These are phyloP conservation scores for Pichia occidentalis DNA, from an alignment of 805 yeast species.

Conservation along the genomic window DNA sequence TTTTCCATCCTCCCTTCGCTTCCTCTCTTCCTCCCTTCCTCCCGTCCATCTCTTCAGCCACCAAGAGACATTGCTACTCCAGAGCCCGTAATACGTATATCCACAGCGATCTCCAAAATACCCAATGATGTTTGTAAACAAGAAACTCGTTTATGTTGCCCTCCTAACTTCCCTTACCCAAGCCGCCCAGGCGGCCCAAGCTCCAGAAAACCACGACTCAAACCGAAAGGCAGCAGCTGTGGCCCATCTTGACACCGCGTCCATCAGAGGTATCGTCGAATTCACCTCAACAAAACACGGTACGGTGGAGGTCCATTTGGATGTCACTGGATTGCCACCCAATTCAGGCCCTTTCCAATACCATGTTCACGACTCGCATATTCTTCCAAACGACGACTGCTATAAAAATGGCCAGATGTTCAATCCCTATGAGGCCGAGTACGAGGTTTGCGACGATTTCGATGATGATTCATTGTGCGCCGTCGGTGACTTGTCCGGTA, in stretches of 20 bases:
- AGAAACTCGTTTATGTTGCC: background rate
- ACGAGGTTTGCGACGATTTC: slow-evolving; percentile 41
- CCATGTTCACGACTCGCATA: slow-evolving; percentile 57
- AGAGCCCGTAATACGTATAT: background rate
- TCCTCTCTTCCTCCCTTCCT: background rate
- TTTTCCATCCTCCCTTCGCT: background rate
- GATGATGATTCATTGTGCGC: slow-evolving; percentile 53
- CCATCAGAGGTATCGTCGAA: slow-evolving; percentile 46
- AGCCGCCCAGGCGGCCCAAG: slow-evolving; percentile 25
- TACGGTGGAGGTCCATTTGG: slow-evolving; percentile 59
- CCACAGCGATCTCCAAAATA: too few relatives aligned
- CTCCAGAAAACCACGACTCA: slow-evolving; percentile 45
- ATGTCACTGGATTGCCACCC: slow-evolving; percentile 61
- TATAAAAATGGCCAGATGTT: slow-evolving; percentile 51
- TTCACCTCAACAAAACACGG: slow-evolving; percentile 48
- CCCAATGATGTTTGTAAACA: slow-evolving; percentile 18
- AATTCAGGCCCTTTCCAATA: slow-evolving; percentile 63
- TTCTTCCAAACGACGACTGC: slow-evolving; percentile 47
- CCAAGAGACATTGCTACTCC: slow-evolving; percentile 1
- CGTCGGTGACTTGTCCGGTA: slow-evolving; percentile 73
- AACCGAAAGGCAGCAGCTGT: slow-evolving; percentile 46
- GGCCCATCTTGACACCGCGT: slow-evolving; percentile 48
- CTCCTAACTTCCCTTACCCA: slow-evolving; percentile 47
- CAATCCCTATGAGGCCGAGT: slow-evolving; percentile 55
- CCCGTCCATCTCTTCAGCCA: background rate